These are phyloP conservation scores for Cairneyella variabilis DNA, from an alignment of 495 filamentous ascomycete species.

Conservation along the genomic window DNA sequence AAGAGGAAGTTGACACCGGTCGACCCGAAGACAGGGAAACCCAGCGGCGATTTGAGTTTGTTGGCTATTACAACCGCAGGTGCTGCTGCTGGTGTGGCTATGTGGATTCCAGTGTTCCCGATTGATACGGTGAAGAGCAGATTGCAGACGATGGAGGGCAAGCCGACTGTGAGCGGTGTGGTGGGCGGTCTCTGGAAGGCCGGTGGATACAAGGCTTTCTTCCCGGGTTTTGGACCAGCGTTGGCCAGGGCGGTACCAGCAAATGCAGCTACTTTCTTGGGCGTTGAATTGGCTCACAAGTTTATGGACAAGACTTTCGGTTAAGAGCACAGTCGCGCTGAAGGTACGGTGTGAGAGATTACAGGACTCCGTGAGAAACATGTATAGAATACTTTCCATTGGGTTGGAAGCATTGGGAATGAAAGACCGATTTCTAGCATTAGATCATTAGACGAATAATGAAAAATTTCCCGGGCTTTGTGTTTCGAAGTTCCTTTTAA, in stretches of 20 bases:
- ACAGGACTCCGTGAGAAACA: neutral
- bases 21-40: slow-evolving; percentile 68
- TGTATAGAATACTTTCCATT: neutral
- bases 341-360: neutral
- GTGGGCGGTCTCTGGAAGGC: slow-evolving; percentile 71
- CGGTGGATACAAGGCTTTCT: slow-evolving; percentile 91
- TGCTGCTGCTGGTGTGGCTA: slow-evolving; percentile 87
- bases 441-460: no score
- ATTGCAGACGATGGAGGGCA: slow-evolving; percentile 87
- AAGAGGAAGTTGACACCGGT: slow-evolving; percentile 85
- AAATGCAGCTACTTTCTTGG: slow-evolving; percentile 72
- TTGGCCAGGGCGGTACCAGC: slow-evolving; percentile 91
- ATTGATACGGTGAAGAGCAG: slow-evolving; percentile 94
- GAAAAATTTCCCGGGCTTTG: no score
- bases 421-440: no score
- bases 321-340: neutral
- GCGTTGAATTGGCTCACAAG: slow-evolving; percentile 79
- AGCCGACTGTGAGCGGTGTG: slow-evolving; percentile 76
- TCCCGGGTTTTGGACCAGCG: slow-evolving; percentile 93
- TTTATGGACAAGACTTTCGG: slow-evolving; percentile 72
- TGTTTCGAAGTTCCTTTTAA: neutral
- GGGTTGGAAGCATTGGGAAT: neutral
- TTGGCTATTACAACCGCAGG: slow-evolving; percentile 82
- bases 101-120: slow-evolving; percentile 99
- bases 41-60: slow-evolving; percentile 70